Evolutionary conservation across 352 stramenopile genomes (phyloP).

Genomic region (Phytopythium montanum): DNA sequence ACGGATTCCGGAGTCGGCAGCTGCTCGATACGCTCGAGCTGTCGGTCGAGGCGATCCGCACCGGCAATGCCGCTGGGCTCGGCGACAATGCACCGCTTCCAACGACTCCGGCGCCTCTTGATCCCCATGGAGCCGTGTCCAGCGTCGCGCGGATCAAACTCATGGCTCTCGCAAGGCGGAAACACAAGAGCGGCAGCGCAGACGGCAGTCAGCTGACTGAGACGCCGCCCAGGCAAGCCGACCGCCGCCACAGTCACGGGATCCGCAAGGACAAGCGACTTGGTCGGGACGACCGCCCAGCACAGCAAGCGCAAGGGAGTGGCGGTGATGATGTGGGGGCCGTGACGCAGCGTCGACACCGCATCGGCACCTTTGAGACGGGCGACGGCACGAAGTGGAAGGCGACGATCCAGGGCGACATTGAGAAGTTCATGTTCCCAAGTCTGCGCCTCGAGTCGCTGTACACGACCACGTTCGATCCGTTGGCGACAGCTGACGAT

Average conservation of each 20-base stretch:
- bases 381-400: constrained; percentile 49
- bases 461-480: constrained; percentile 26
- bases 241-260: neutral
- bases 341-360: constrained; percentile 3
- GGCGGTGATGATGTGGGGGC: neutral
- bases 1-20: constrained; percentile 27
- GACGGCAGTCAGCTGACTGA: neutral
- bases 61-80: neutral
- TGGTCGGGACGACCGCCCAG: neutral
- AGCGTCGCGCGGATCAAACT: constrained; percentile 24
- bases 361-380: constrained; percentile 52
- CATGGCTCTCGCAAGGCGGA: constrained; percentile 27
- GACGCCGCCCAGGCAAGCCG: neutral
- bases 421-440: constrained; percentile 77
- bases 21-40: constrained; percentile 25
- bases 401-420: constrained; percentile 47
- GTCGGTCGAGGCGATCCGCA: constrained; percentile 25
- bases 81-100: neutral
- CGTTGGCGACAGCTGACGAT: neutral
- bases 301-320: neutral
- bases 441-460: constrained; percentile 52
- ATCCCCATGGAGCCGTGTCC: constrained; percentile 6
- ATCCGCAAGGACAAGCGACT: neutral
- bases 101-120: neutral
- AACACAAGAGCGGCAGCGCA: neutral